Percentiles rank a stretch among this genome's conserved stretches.
Evolutionary conservation across 2,329 filamentous ascomycete genomes (phyloP).

Genomic region (Cytospora piceicola): DNA sequence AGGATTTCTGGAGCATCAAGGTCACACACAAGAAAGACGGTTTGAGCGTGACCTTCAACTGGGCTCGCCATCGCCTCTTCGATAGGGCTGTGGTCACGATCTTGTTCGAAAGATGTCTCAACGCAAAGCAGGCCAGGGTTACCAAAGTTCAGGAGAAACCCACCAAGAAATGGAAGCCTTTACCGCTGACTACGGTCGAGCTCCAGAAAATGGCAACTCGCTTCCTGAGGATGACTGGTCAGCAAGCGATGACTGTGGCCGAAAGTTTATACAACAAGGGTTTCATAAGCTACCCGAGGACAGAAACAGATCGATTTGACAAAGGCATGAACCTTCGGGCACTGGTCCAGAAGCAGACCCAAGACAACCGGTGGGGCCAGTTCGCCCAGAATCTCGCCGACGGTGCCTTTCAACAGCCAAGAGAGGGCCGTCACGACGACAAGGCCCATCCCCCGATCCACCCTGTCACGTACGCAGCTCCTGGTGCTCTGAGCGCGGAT

Average conservation of each 20-base stretch:
- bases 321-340: constrained; percentile 80
- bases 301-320: constrained; percentile 96
- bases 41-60: constrained; percentile 81
- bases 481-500: constrained; percentile 63
- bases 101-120: constrained; percentile 83
- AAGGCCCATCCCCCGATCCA: constrained; percentile 98
- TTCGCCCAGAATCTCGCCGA: constrained; percentile 78
- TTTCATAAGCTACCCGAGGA: constrained; percentile 96
- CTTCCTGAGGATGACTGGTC: constrained; percentile 87
- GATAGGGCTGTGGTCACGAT: constrained; percentile 81
- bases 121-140: constrained; percentile 76
- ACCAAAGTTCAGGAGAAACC: constrained; percentile 87
- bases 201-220: constrained; percentile 93
- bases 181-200: constrained; percentile 94
- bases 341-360: constrained; percentile 82
- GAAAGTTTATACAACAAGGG: constrained; percentile 90
- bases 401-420: constrained; percentile 79
- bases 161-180: constrained; percentile 89
- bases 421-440: constrained; percentile 86
- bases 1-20: constrained; percentile 91
- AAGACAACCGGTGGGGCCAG: constrained; percentile 74
- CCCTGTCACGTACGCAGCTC: constrained; percentile 81
- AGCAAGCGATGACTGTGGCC: constrained; percentile 85
- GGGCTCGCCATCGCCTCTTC: constrained; percentile 82
- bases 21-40: constrained; percentile 77